Percentiles rank a stretch among this genome's conserved stretches.
These are phyloP conservation scores for Camptophora hylomeconis DNA, from an alignment of 2,329 filamentous ascomycete genomes.

Conservation along the genomic window DNA sequence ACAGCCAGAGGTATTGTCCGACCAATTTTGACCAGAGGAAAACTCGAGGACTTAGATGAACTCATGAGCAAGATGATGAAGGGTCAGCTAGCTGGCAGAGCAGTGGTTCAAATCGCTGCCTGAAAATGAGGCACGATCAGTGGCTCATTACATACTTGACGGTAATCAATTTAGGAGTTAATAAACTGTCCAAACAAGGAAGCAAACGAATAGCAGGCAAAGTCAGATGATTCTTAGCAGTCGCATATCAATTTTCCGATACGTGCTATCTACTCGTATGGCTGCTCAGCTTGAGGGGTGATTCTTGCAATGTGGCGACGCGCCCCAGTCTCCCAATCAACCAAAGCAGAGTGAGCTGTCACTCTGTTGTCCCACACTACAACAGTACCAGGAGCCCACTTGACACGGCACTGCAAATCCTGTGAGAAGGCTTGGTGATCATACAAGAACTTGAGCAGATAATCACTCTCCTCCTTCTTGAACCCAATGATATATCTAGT, in stretches of 20 bases:
- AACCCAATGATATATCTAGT: conserved; percentile 34
- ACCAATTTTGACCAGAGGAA: conserved; percentile 17
- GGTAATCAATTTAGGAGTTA: too few species aligned
- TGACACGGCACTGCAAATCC: conserved; percentile 35
- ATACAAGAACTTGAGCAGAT: conserved; percentile 35
- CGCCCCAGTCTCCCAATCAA: conserved; percentile 40
- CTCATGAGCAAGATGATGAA: conserved; percentile 19
- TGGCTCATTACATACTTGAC: too few species aligned
- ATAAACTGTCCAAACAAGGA: too few species aligned
- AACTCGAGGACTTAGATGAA: conserved; percentile 14
- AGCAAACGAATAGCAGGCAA: too few species aligned
- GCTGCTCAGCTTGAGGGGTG: conserved; percentile 39
- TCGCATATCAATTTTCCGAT: not conserved
- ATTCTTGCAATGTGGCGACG: conserved; percentile 40
- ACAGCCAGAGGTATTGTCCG: conserved; percentile 29
- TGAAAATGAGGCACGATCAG: conserved; percentile 1
- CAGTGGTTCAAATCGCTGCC: conserved; percentile 27
- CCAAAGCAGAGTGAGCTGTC: conserved; percentile 32
- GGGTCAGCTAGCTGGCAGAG: conserved; percentile 28
- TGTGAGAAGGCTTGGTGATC: conserved; percentile 34
- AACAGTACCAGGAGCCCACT: conserved; percentile 37
- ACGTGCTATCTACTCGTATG: conserved; percentile 24
- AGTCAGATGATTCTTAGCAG: not conserved
- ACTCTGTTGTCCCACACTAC: conserved; percentile 21
- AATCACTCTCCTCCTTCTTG: conserved; percentile 33